These are phyloP conservation scores for Entrophospora sp. DNA, from an alignment of 192 early-diverging fungal species.

Conservation along the genomic window DNA sequence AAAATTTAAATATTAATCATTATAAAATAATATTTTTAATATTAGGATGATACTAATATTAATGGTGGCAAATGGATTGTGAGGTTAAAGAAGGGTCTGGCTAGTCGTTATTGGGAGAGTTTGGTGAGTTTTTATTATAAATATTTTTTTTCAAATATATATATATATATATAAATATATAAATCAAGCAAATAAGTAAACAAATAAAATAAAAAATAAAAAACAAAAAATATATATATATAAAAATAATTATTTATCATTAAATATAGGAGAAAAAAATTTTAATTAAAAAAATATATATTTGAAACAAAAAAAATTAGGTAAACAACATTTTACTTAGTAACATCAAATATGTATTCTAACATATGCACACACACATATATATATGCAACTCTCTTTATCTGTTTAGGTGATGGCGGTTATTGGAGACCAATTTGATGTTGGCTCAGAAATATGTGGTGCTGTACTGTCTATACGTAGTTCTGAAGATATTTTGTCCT, in stretches of 20 bases:
- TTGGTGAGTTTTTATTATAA: constrained; percentile 39
- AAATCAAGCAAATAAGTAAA: no score
- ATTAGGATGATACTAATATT: constrained; percentile 63
- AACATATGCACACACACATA: no score
- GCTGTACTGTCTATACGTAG: constrained; percentile 88
- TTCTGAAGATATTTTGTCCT: constrained; percentile 86
- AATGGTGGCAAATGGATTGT: constrained; percentile 96
- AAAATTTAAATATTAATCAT: no score
- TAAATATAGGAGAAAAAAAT: no score
- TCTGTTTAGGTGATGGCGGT: constrained; percentile 61
- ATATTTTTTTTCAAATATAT: no score
- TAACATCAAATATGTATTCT: no score
- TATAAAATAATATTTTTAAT: neutral
- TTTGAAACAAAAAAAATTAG: no score
- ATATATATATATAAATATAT: no score
- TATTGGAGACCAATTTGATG: constrained; percentile 86
- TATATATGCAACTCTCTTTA: no score
- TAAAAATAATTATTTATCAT: neutral
- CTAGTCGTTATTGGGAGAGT: constrained; percentile 86
- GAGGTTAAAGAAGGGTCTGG: constrained; percentile 83
- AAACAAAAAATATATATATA: neutral
- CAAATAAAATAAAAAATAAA: no score
- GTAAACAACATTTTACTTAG: no score
- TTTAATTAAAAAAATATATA: no score
- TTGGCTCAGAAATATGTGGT: constrained; percentile 84